Base-by-base conservation (phyloP, 768 basidiomycete genomes). In the Leucocoprinus leucothites region DNA sequence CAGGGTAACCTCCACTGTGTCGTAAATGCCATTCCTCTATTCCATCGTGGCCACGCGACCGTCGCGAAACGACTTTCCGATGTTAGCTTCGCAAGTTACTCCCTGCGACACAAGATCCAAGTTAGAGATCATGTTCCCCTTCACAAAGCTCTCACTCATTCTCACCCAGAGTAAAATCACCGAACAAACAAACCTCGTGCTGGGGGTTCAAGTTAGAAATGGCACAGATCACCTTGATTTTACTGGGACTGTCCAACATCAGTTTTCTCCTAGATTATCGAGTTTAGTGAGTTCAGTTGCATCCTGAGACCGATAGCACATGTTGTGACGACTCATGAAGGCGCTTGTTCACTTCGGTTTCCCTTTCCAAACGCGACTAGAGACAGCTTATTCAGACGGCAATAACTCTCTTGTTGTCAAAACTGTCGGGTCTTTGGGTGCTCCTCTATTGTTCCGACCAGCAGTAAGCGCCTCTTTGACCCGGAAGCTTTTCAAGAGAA, bases 221-320 rank as follows among this genome's bases (percentile, higher is more conserved):
- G 65, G 61, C 19, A 34, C 19, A 16, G 61, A 68, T 9, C 75
- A 75, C 14, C 57, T 53, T 21, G 79, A 77, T 54, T 65, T 94
- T 36, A 64, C 82, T 22, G 89, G 88, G 35, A 90, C 90, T 1
- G 68, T 94, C 46, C 81, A 79, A 54, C 87, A 93, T 67, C 88
- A 91, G 62, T 84, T 82, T 63, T 89, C 89, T 25, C 87, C 89
- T 13, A 80, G 82, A 48, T 62, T 84, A 55, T 66, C 67, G 42
- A 70, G 77, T n/a, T 71, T 77, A 67, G 83, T 78, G 65, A 48
- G 69, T 59, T 54, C 44, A 57, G 49, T 57, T 48, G 60, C 58
- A 41, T 53, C 9, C 21, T 45, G 45, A 5, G 24, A 28, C 9
- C 31, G 3, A 16, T 42, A 44, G 16, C n/a, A 13, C 18, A 26